Base-by-base conservation (phyloP, 768 basidiomycete species). In the Lactifluus pinguis region DNA sequence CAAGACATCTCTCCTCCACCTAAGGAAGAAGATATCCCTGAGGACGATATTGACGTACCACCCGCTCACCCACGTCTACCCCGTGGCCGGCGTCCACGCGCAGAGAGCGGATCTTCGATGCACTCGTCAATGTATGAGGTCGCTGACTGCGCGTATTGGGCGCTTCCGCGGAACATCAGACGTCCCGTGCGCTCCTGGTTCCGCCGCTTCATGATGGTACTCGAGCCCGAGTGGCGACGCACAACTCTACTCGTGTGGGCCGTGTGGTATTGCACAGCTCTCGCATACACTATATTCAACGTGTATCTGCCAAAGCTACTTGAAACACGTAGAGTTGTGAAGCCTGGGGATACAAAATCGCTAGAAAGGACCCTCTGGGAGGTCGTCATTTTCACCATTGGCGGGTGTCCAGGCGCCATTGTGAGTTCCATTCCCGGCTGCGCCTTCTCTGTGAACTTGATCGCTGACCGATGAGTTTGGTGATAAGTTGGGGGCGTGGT, bases 271-370 rank as follows among this genome's bases (percentile, higher is more conserved):
- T 72, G 79, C 1, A 87, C 92, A 82, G 80, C 87, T 0, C 77
- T 92, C 17, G 88, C 83, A 0, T 92, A 85, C 68, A 93, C 90
- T 2, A 92, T 95, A 85, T 95, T 95, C 73, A 95, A 95, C 69
- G 90, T 93, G 30, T 95, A 83, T 69, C 79, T 94, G 19, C 93
- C 93, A 0, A 95, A 91, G 68, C 75, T 94, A 11, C 74, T 95
- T 41, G 93, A 95, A 73, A 80, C 80, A 30, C 75, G 82, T 9
- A 34, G n/a, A 11, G 25, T 19, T 34, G 6, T 13, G 51, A 53
- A 7, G 14, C 14, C n/a, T 6, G 60, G 64, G 6, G 60, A 68
- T 13, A 69, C 76, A 1, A 80, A 81, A 67, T 76, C 79, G 1
- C 70, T 86, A 15, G 79, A 81, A 66, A 81, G 80, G 58, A 87